Evolutionary conservation across 2,329 filamentous ascomycete genomes (phyloP).

Genomic region (Aspergillus neotritici): DNA sequence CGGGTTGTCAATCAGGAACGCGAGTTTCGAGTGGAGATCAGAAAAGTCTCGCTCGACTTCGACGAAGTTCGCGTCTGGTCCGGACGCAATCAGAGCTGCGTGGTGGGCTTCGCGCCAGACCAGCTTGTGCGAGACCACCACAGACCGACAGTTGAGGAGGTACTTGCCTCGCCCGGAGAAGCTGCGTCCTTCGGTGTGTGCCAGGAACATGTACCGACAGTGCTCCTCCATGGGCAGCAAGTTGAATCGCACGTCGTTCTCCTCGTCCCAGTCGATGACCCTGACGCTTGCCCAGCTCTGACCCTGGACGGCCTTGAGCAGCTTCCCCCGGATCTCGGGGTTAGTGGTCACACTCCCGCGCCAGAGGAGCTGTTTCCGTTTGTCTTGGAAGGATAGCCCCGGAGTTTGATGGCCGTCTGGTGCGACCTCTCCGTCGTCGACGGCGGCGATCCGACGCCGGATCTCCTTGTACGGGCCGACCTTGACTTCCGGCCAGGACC

Average conservation of each 20-base stretch:
- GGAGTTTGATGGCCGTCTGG: constrained; percentile 14
- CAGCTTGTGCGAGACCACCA: constrained; percentile 46
- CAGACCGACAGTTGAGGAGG: constrained; percentile 47
- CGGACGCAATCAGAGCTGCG: constrained; percentile 40
- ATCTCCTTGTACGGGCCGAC: constrained; percentile 43
- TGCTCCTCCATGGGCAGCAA: constrained; percentile 49
- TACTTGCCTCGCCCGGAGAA: constrained; percentile 53
- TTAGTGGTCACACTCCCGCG: constrained; percentile 40
- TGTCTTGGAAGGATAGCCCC: constrained; percentile 27
- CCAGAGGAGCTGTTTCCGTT: constrained; percentile 47
- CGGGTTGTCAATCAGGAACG: constrained; percentile 41
- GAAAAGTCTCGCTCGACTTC: constrained; percentile 50
- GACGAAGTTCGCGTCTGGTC: constrained; percentile 47
- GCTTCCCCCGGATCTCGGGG: constrained; percentile 33
- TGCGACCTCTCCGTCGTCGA: constrained; percentile 29
- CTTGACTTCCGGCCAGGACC: constrained; percentile 47
- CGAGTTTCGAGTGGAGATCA: constrained; percentile 46
- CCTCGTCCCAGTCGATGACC: constrained; percentile 38
- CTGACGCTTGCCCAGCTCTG: constrained; percentile 46
- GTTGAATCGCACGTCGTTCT: constrained; percentile 35
- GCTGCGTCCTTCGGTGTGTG: constrained; percentile 50
- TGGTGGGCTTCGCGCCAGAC: constrained; percentile 48
- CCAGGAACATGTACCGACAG: constrained; percentile 51
- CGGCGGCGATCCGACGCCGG: constrained; percentile 31
- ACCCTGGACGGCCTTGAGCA: constrained; percentile 35